Conservation (phyloP, 768 basidiomycete species). For the Lactarius pseudohatsudake region DNA sequence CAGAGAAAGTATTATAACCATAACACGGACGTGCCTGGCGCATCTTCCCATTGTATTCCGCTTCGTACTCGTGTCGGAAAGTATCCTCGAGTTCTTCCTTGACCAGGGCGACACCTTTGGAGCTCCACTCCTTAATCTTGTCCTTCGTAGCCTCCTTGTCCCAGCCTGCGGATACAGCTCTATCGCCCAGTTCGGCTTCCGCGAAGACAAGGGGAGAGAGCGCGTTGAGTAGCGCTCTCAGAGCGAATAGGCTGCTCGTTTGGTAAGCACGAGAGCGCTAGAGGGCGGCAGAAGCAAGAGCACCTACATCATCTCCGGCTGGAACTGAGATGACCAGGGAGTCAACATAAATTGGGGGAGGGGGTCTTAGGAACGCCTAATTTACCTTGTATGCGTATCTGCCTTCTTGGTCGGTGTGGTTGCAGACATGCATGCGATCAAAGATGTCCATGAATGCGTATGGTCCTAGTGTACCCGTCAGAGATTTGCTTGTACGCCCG, state of each 20-base stretch:
- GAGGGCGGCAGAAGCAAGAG: background rate
- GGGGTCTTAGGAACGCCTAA: conserved; percentile 22
- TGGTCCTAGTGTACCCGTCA: conserved; percentile 52
- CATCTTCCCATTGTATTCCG: conserved; percentile 69
- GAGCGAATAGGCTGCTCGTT: conserved; percentile 62
- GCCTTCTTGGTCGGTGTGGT: conserved; percentile 78
- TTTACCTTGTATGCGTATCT: conserved; percentile 68
- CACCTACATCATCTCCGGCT: conserved; percentile 77
- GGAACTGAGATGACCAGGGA: conserved; percentile 44
- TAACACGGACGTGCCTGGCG: conserved; percentile 51
- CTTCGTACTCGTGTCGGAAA: conserved; percentile 55
- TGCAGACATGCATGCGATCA: conserved; percentile 83
- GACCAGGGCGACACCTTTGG: conserved; percentile 51
- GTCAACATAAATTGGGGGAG: conserved; percentile 8
- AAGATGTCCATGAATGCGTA: conserved; percentile 97
- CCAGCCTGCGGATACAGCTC: conserved; percentile 62
- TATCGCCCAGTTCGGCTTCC: conserved; percentile 55
- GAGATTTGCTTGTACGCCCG: conserved; percentile 5
- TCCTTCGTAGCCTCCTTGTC: conserved; percentile 51
- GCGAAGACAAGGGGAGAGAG: conserved; percentile 86
- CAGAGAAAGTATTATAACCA: background rate
- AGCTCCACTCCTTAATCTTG: conserved; percentile 60
- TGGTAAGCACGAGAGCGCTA: conserved; percentile 13
- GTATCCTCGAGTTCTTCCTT: conserved; percentile 62
- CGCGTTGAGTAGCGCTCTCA: conserved; percentile 72